Conservation (phyloP, 768 basidiomycete genomes). For the Psilocybe subaeruginosa region DNA sequence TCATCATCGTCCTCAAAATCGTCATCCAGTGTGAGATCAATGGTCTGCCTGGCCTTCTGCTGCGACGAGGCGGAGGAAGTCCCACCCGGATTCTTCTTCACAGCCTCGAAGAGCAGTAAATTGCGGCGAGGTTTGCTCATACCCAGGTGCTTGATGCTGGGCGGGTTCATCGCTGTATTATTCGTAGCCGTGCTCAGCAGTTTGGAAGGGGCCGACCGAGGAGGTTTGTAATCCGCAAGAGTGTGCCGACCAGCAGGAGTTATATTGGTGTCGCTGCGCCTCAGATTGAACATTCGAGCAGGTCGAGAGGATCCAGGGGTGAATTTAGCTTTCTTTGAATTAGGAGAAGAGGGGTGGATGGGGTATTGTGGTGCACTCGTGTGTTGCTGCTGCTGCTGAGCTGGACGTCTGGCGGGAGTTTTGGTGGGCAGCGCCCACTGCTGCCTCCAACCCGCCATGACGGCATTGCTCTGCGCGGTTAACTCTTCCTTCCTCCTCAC, state of each 20-base stretch:
- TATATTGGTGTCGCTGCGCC: conserved; percentile 48
- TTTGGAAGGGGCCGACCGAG: conserved; percentile 22
- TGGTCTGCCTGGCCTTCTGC: conserved; percentile 7
- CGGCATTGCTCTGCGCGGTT: conserved; percentile 19
- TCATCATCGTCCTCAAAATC: background rate
- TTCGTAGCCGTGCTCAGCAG: background rate
- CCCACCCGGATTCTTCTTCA: conserved; percentile 4
- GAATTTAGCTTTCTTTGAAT: conserved; percentile 36
- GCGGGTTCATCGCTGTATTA: background rate
- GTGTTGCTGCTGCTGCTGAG: background rate
- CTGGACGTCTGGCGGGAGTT: background rate
- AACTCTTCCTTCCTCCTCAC: conserved; percentile 3
- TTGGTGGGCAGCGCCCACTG: conserved; percentile 27
- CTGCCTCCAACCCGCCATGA: conserved; percentile 33
- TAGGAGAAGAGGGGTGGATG: background rate
- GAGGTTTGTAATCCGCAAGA: conserved; percentile 16
- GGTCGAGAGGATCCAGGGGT: conserved; percentile 17
- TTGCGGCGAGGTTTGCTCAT: conserved; percentile 1
- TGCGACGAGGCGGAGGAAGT: background rate
- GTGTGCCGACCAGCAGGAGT: conserved; percentile 43
- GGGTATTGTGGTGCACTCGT: background rate
- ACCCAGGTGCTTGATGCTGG: background rate
- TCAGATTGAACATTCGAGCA: conserved; percentile 25
- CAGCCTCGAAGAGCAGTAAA: conserved; percentile 6
- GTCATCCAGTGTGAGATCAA: conserved; percentile 18